phyloP scores from a whole-genome alignment of 1,284 basidiomycete species.

The Ceratobasidium theobromae region DNA sequence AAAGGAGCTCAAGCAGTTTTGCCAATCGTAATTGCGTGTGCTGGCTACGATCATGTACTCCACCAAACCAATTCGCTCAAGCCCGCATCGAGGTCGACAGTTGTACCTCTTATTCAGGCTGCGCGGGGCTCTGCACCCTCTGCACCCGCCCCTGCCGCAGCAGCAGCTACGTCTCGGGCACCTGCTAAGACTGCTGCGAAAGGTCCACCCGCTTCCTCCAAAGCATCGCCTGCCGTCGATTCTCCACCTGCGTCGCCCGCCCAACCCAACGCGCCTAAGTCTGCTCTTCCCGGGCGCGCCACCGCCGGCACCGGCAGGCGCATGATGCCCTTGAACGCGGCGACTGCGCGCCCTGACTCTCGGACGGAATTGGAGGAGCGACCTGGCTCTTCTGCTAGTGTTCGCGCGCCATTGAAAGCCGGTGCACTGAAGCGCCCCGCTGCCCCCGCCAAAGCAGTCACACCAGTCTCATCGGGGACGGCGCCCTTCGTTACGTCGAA shows the following conservation, averaged over 20 bases:
- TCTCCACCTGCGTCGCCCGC: slow-evolving; percentile 35
- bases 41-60: slow-evolving; percentile 85
- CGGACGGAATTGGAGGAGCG: slow-evolving; percentile 36
- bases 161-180: slow-evolving; percentile 39
- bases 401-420: slow-evolving; percentile 18
- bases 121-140: slow-evolving; percentile 44
- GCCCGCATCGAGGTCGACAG: slow-evolving; percentile 85
- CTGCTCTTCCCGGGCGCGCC: slow-evolving; percentile 33
- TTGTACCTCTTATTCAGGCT: slow-evolving; percentile 82
- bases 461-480: slow-evolving; percentile 42
- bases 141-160: slow-evolving; percentile 54
- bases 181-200: slow-evolving; percentile 41
- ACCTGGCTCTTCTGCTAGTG: slow-evolving; percentile 32
- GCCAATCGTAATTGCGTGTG: slow-evolving; percentile 72
- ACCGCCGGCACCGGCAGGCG: slow-evolving; percentile 31
- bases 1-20: slow-evolving; percentile 86
- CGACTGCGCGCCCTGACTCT: slow-evolving; percentile 38
- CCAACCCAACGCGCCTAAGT: slow-evolving; percentile 25
- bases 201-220: slow-evolving; percentile 40
- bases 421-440: slow-evolving; percentile 56
- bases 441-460: slow-evolving; percentile 40
- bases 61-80: slow-evolving; percentile 86
- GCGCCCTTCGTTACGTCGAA: slow-evolving; percentile 71
- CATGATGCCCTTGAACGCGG: slow-evolving; percentile 30
- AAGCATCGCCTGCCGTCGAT: slow-evolving; percentile 53